Evolutionary conservation across 306 rosid genomes (phyloP).

Genomic region (Fragaria vesca): DNA sequence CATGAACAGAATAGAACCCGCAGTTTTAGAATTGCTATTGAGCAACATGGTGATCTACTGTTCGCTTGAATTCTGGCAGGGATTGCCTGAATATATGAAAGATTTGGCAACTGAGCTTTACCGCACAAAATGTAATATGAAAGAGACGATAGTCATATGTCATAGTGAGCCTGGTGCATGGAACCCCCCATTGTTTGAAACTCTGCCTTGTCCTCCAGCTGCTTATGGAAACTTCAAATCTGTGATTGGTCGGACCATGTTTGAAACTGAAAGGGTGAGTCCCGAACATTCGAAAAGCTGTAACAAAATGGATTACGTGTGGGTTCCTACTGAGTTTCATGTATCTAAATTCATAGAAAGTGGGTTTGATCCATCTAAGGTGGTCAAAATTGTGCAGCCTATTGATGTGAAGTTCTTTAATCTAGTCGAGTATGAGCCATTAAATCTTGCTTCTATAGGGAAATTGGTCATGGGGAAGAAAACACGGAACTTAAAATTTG

Average conservation of each 20-base stretch:
- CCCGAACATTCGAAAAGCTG: slow-evolving; percentile 50
- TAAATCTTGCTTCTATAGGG: slow-evolving; percentile 48
- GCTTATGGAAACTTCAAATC: slow-evolving; percentile 56
- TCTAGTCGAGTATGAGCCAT: slow-evolving; percentile 47
- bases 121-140: slow-evolving; percentile 49
- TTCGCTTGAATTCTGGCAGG: slow-evolving; percentile 74
- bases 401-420: slow-evolving; percentile 84
- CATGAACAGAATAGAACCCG: slow-evolving; percentile 36
- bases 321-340: slow-evolving; percentile 88
- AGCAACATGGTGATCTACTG: slow-evolving; percentile 64
- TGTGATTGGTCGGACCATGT: slow-evolving; percentile 84
- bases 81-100: slow-evolving; percentile 48
- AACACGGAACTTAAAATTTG: slow-evolving; percentile 30
- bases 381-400: slow-evolving; percentile 81
- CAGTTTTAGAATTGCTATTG: slow-evolving; percentile 53
- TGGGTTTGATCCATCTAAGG: slow-evolving; percentile 75
- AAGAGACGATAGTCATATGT: slow-evolving; percentile 70
- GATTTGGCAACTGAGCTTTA: slow-evolving; percentile 49
- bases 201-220: slow-evolving; percentile 73
- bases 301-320: slow-evolving; percentile 70
- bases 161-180: slow-evolving; percentile 94
- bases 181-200: slow-evolving; percentile 77
- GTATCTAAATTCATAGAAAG: slow-evolving; percentile 57
- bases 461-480: slow-evolving; percentile 43
- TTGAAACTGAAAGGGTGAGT: slow-evolving; percentile 72